Evolutionary conservation across 2,329 filamentous ascomycete genomes (phyloP).

Genomic region (Stagonosporopsis tanaceti): DNA sequence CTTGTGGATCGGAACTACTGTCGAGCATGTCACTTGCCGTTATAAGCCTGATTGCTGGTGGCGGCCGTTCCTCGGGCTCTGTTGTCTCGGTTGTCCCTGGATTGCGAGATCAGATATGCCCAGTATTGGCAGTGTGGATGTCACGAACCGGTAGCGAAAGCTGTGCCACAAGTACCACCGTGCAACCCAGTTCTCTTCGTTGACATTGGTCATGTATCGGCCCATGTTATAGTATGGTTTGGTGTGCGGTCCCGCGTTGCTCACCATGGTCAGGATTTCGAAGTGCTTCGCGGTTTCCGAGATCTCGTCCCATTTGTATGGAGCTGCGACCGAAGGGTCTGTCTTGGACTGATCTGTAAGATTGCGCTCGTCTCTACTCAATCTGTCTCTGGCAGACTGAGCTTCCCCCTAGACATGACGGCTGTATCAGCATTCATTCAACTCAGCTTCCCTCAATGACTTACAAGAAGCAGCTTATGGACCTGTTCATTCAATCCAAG

Average conservation of each 20-base stretch:
- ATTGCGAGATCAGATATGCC: background rate
- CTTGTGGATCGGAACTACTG: background rate
- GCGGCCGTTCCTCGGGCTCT: slow-evolving; percentile 14
- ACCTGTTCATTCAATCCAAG: slow-evolving; percentile 53
- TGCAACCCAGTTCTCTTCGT: slow-evolving; percentile 60
- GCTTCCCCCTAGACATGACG: slow-evolving; percentile 53
- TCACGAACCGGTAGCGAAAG: slow-evolving; percentile 53
- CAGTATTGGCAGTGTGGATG: too few relatives aligned
- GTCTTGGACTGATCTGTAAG: slow-evolving; percentile 49
- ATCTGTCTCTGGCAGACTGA: slow-evolving; percentile 49
- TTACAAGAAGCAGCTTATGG: slow-evolving; percentile 57
- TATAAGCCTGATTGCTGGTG: slow-evolving; percentile 5
- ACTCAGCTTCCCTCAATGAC: slow-evolving; percentile 6
- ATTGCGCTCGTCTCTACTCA: slow-evolving; percentile 51
- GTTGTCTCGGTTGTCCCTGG: slow-evolving; percentile 47
- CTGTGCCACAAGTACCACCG: slow-evolving; percentile 62
- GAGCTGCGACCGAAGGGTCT: slow-evolving; percentile 43
- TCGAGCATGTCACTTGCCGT: slow-evolving; percentile 2
- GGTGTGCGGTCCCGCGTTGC: slow-evolving; percentile 50
- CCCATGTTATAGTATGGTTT: slow-evolving; percentile 54
- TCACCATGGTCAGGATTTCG: slow-evolving; percentile 54
- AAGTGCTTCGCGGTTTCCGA: slow-evolving; percentile 58
- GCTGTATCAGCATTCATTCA: slow-evolving; percentile 17
- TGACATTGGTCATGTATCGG: slow-evolving; percentile 50
- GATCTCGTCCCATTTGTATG: slow-evolving; percentile 58